Conservation (phyloP, 2,329 filamentous ascomycete genomes). For the Fusarium pininemorale region DNA sequence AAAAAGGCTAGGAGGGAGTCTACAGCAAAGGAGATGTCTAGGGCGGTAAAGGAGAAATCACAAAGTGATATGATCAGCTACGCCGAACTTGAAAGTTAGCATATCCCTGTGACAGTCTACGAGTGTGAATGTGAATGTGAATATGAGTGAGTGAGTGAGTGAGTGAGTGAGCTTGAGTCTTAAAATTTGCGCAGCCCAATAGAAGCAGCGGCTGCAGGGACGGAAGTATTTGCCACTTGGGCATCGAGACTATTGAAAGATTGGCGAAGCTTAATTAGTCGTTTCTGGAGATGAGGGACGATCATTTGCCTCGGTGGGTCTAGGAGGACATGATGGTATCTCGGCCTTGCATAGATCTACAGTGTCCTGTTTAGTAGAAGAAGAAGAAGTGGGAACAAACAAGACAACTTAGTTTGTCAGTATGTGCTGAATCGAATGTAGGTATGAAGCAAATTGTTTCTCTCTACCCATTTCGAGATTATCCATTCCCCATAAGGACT, state of each 20-base stretch:
- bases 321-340: not conserved
- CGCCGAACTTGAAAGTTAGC: not conserved
- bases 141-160: too few species aligned
- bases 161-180: not conserved
- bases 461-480: not conserved
- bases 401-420: not conserved
- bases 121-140: not conserved
- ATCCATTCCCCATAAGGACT: not conserved
- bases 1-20: not conserved
- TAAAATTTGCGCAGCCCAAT: not conserved
- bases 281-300: not conserved
- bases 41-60: not conserved
- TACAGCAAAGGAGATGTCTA: not conserved
- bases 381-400: too few species aligned
- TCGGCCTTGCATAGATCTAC: slow-evolving; percentile 6
- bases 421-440: not conserved
- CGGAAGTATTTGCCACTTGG: slow-evolving; percentile 25
- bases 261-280: slow-evolving; percentile 19
- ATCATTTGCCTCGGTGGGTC: slow-evolving; percentile 11
- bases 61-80: not conserved
- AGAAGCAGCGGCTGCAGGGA: not conserved
- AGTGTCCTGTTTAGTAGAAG: not conserved
- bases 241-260: slow-evolving; percentile 29
- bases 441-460: not conserved
- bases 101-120: not conserved